phyloP scores from a whole-genome alignment of 2,329 filamentous ascomycete species.

The Arthrobotrys iridis region DNA sequence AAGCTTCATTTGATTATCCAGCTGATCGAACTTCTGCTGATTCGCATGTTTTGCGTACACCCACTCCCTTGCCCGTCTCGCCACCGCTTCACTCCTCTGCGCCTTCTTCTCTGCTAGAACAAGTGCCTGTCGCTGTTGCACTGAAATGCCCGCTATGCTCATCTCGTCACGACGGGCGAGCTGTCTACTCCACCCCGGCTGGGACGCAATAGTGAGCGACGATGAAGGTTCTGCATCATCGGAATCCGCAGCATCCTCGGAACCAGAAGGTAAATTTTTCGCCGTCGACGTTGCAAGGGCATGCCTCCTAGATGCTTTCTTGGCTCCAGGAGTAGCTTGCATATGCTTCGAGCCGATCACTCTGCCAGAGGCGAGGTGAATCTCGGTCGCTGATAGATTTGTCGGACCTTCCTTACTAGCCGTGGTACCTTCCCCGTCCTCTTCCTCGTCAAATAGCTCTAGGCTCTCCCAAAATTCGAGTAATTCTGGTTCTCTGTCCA shows the following conservation, averaged over 20 bases:
- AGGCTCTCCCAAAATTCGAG: constrained; percentile 59
- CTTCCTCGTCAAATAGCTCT: too few relatives aligned
- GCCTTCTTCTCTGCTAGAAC: constrained; percentile 45
- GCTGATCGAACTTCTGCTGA: constrained; percentile 34
- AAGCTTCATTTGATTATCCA: constrained; percentile 6
- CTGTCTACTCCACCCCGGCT: not conserved
- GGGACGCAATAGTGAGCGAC: not conserved
- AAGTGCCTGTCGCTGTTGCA: constrained; percentile 35
- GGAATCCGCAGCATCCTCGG: not conserved
- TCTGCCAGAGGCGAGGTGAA: not conserved
- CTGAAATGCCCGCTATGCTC: constrained; percentile 20
- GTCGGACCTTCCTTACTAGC: constrained; percentile 14
- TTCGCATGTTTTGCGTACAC: constrained; percentile 26
- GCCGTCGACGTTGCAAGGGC: not conserved
- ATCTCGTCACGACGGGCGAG: constrained; percentile 35
- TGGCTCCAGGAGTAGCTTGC: not conserved
- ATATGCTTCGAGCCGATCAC: constrained; percentile 30
- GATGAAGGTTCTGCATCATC: constrained; percentile 5
- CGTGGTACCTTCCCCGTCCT: not conserved
- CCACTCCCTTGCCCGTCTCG: constrained; percentile 40
- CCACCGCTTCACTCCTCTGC: constrained; percentile 35
- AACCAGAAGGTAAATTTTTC: not conserved
- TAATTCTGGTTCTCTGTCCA: constrained; percentile 60
- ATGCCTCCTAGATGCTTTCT: constrained; percentile 23
- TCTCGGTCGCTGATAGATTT: constrained; percentile 17